A percentile compares a stretch with the other conserved stretches of the same genome.
Evolutionary conservation across 1,284 basidiomycete species (phyloP).

Genomic region (Uromyces viciae-fabae): DNA sequence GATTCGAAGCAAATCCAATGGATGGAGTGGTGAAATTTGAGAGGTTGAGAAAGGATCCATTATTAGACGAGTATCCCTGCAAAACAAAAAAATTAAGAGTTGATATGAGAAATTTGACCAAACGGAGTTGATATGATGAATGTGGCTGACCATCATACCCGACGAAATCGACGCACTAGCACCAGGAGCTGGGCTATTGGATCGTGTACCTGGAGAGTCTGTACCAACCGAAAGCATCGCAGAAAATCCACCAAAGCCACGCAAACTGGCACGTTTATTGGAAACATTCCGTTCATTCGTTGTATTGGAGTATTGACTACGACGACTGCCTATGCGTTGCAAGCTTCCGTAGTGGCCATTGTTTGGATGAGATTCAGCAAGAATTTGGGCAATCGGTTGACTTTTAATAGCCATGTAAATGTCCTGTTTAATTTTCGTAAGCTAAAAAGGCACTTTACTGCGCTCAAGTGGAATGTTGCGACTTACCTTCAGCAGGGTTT

Average conservation of each 20-base stretch:
- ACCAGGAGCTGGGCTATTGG: constrained; percentile 74
- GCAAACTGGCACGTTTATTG: constrained; percentile 50
- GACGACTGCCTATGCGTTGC: constrained; percentile 56
- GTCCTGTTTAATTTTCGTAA: constrained; percentile 69
- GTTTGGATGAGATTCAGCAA: constrained; percentile 73
- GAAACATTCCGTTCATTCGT: constrained; percentile 20
- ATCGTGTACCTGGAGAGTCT: constrained; percentile 47
- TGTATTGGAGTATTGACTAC: constrained; percentile 45
- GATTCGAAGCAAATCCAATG: constrained; percentile 88
- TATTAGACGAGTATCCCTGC: constrained; percentile 45
- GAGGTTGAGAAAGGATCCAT: constrained; percentile 34
- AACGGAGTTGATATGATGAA: background rate
- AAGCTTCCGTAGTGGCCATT: constrained; percentile 67
- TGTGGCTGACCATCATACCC: constrained; percentile 48
- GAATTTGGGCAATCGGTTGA: constrained; percentile 78
- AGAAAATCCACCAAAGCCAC: constrained; percentile 49
- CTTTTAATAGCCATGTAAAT: constrained; percentile 87
- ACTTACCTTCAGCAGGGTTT: constrained; percentile 71
- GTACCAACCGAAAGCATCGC: constrained; percentile 44
- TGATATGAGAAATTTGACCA: too few species aligned
- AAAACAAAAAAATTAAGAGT: constrained; percentile 46
- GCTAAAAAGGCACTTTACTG: background rate
- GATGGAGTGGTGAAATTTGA: constrained; percentile 55
- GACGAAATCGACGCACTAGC: constrained; percentile 61
- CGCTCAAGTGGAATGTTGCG: background rate